Conservation (phyloP, 2,329 filamentous ascomycete genomes). For the Sporothrix variecibatus region DNA sequence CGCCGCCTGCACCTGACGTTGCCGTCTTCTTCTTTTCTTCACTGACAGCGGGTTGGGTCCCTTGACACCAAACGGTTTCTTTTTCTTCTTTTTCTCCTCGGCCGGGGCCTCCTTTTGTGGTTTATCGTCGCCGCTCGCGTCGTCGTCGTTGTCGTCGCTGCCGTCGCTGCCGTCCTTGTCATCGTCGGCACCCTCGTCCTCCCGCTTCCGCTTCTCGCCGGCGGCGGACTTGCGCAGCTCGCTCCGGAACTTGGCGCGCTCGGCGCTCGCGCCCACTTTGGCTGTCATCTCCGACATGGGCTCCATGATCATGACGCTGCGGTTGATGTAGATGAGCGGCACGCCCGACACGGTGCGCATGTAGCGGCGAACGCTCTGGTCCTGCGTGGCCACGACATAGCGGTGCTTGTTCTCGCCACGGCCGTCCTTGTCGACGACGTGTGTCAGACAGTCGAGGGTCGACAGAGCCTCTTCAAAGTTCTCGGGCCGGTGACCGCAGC, state of each 20-base stretch:
- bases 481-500: slow-evolving; percentile 75
- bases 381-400: slow-evolving; percentile 77
- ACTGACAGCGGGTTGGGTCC: slow-evolving; percentile 40
- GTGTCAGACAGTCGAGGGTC: slow-evolving; percentile 68
- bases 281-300: slow-evolving; percentile 66
- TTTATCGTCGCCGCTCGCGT: slow-evolving; percentile 35
- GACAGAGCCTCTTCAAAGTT: slow-evolving; percentile 70
- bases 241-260: slow-evolving; percentile 72
- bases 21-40: slow-evolving; percentile 40
- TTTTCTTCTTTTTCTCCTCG: slow-evolving; percentile 39
- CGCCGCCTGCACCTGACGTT: background rate
- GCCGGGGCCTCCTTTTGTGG: slow-evolving; percentile 33
- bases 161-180: slow-evolving; percentile 26
- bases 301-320: slow-evolving; percentile 73
- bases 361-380: slow-evolving; percentile 60
- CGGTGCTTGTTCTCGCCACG: slow-evolving; percentile 73
- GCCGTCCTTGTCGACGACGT: slow-evolving; percentile 73
- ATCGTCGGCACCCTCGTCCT: slow-evolving; percentile 41
- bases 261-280: slow-evolving; percentile 65
- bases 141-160: slow-evolving; percentile 39
- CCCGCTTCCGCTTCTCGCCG: slow-evolving; percentile 53
- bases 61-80: slow-evolving; percentile 38
- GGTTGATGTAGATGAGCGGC: slow-evolving; percentile 67
- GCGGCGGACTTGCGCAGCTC: slow-evolving; percentile 58
- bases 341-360: slow-evolving; percentile 71